phyloP scores from a whole-genome alignment of 345 rosid species.

The Turnera subulata region DNA sequence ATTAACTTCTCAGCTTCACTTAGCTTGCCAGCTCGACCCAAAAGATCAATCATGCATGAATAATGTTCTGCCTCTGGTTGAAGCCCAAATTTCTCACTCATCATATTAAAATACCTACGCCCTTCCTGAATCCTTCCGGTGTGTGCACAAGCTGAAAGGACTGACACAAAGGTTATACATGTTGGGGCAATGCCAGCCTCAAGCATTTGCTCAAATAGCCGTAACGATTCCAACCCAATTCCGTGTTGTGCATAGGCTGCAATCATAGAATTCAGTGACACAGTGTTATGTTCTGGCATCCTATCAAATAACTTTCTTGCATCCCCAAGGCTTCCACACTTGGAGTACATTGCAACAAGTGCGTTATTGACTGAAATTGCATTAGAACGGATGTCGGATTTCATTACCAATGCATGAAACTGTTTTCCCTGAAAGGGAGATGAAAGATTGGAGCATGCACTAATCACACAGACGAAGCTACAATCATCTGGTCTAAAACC shows the following conservation, averaged over 20 bases:
- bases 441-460: slow-evolving; percentile 69
- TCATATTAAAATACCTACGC: slow-evolving; percentile 51
- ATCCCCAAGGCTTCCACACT: slow-evolving; percentile 65
- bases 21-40: slow-evolving; percentile 79
- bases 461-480: slow-evolving; percentile 70
- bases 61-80: slow-evolving; percentile 88
- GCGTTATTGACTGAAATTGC: slow-evolving; percentile 65
- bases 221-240: slow-evolving; percentile 46
- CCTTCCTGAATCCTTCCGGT: slow-evolving; percentile 69
- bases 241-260: slow-evolving; percentile 86
- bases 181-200: slow-evolving; percentile 50
- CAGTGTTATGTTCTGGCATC: slow-evolving; percentile 62
- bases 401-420: slow-evolving; percentile 64
- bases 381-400: slow-evolving; percentile 64
- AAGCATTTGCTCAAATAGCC: slow-evolving; percentile 63
- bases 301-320: slow-evolving; percentile 61
- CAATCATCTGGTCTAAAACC: slow-evolving; percentile 84
- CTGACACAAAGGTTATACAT: slow-evolving; percentile 69
- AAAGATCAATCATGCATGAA: slow-evolving; percentile 83
- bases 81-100: slow-evolving; percentile 58
- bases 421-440: slow-evolving; percentile 83
- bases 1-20: slow-evolving; percentile 72
- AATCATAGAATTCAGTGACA: slow-evolving; percentile 72
- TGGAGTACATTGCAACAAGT: slow-evolving; percentile 67
- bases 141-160: slow-evolving; percentile 89